phyloP scores from a whole-genome alignment of 768 basidiomycete genomes.

The Mycena galericulata region DNA sequence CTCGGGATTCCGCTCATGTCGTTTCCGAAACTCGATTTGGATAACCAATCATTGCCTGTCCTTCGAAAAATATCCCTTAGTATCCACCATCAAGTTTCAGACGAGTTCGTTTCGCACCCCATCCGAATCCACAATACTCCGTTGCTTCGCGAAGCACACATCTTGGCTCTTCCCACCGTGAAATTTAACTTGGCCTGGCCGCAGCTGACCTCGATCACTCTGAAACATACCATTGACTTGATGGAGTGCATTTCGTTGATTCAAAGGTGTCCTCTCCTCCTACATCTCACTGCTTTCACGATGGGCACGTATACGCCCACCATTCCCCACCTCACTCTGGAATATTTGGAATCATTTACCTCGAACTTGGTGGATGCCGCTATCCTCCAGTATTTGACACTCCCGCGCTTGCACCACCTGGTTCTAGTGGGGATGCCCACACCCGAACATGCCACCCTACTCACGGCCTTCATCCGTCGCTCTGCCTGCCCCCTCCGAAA shows the following conservation, averaged over 20 bases:
- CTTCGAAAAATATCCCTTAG: slow-evolving; percentile 3
- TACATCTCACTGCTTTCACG: background rate
- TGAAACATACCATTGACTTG: background rate
- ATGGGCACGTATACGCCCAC: background rate
- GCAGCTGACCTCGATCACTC: slow-evolving; percentile 1
- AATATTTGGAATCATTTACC: background rate
- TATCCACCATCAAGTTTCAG: background rate
- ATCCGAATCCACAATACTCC: background rate
- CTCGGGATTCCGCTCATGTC: background rate
- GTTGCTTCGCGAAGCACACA: background rate
- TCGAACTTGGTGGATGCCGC: background rate
- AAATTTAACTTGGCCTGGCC: background rate
- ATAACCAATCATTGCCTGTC: background rate
- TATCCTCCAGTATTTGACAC: slow-evolving; percentile 7
- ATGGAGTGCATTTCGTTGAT: background rate
- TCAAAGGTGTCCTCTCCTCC: background rate
- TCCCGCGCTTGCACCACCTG: slow-evolving; percentile 9
- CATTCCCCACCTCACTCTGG: background rate
- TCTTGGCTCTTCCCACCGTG: background rate
- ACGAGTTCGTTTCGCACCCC: background rate
- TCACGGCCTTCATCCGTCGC: no score
- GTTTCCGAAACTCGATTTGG: background rate
- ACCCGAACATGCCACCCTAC: no score
- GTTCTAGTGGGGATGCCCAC: no score
- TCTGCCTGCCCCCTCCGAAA: no score